Percentiles rank a stretch among this genome's conserved stretches.
Evolutionary conservation across 2,329 filamentous ascomycete genomes (phyloP).

Genomic region (Fusarium oxysporum): DNA sequence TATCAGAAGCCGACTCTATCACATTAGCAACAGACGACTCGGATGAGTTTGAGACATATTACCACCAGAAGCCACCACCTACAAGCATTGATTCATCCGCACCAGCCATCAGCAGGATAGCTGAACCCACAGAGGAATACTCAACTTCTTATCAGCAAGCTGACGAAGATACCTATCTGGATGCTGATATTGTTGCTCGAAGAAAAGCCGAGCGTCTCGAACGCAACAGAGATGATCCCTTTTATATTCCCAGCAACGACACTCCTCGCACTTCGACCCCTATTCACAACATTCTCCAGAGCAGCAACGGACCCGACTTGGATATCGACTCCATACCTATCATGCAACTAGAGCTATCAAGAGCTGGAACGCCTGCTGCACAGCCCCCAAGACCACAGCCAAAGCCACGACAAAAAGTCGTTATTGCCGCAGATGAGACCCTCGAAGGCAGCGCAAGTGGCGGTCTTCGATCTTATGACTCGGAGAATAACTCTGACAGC

Average conservation of each 20-base stretch:
- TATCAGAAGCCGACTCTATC: slow-evolving; percentile 68
- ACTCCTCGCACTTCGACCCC: slow-evolving; percentile 76
- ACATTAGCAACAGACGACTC: slow-evolving; percentile 64
- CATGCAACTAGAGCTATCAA: slow-evolving; percentile 86
- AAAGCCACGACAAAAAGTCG: slow-evolving; percentile 68
- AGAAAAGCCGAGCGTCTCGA: slow-evolving; percentile 82
- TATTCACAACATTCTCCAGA: slow-evolving; percentile 79
- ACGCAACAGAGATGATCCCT: slow-evolving; percentile 91
- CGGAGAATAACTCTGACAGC: slow-evolving; percentile 63
- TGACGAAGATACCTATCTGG: slow-evolving; percentile 73
- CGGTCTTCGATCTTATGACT: slow-evolving; percentile 62
- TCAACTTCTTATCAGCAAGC: slow-evolving; percentile 69
- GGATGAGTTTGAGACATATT: slow-evolving; percentile 76
- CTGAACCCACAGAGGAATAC: slow-evolving; percentile 62
- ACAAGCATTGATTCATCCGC: slow-evolving; percentile 62
- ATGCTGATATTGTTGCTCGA: slow-evolving; percentile 78
- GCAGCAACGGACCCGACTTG: slow-evolving; percentile 79
- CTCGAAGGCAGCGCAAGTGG: slow-evolving; percentile 66
- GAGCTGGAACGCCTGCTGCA: slow-evolving; percentile 51
- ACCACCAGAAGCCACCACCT: slow-evolving; percentile 66
- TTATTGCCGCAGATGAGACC: slow-evolving; percentile 80
- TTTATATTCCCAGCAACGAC: slow-evolving; percentile 79
- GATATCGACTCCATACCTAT: slow-evolving; percentile 97
- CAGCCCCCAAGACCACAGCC: slow-evolving; percentile 51
- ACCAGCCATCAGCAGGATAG: slow-evolving; percentile 67